Base-by-base conservation (phyloP, 805 yeast genomes). In the Phaffomyces antillensis region DNA sequence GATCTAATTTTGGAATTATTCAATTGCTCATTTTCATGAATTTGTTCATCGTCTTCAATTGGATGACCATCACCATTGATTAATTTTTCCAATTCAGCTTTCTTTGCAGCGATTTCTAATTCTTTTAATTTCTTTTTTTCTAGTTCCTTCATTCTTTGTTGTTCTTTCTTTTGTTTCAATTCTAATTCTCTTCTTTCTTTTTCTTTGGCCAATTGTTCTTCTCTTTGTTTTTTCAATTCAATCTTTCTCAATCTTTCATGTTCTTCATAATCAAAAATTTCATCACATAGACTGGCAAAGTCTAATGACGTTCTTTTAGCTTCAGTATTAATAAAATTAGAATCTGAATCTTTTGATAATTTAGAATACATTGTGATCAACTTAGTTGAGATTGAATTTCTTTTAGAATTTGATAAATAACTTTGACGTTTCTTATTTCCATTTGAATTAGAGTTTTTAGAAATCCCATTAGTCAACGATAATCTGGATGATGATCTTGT, bases 271-370 rank as follows among this genome's bases (percentile, higher is more conserved):
- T 77, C 83, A 68, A 84, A 84, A 46, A 84, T 77, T 62, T 77
- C 80, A 64, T 84, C 91, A 68, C 88, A 82, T 37, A 84, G 67
- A 3, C 84, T 75, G 12, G 89, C 93, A 68, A 84, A 84, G 50
- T 84, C 85, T 15, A 86, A 80, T 33, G 86, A 79, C 2, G 90
- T 82, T 62, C 93, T 72, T 63, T 77, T 82, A 7, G 88, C 81
- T 59, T 80, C 86, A 55, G 76, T 79, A 54, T 82, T 86, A 62
- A 83, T 75, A 53, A 76, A 76, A 54, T 79, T 84, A 79, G 86
- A 77, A 48, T 79, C 84, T 36, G 75, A 71, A 44, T 70, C 73
- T 39, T 72, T 72, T 4, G 86, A 73, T 48, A 84, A 65, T 58
- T 79, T 82, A 31, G 91, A 87, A 61, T 84, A 84, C 0, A 88